phyloP scores from a whole-genome alignment of 2,329 filamentous ascomycete species.

The Colletotrichum higginsianum region DNA sequence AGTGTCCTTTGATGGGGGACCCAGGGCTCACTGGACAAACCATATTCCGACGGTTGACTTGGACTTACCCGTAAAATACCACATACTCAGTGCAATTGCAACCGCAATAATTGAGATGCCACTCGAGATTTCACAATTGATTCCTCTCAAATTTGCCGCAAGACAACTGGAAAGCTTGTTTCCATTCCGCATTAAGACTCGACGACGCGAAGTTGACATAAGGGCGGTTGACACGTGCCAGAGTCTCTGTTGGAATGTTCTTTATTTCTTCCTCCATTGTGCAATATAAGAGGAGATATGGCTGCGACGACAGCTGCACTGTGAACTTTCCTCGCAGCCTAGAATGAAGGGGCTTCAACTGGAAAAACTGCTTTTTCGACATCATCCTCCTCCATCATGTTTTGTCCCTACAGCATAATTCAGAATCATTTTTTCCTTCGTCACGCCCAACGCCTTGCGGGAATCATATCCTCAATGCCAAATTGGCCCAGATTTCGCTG shows the following conservation, averaged over 20 bases:
- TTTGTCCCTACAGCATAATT: constrained; percentile 2
- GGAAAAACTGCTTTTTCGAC: not conserved
- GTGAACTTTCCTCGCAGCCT: not conserved
- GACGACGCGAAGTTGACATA: not conserved
- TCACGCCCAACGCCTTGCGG: constrained; percentile 41
- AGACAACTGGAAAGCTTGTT: not conserved
- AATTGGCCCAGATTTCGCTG: constrained; percentile 40
- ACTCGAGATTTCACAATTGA: not conserved
- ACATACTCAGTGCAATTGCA: constrained; percentile 4
- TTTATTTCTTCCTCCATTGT: not conserved
- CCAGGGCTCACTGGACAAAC: not conserved
- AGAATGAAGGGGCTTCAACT: not conserved
- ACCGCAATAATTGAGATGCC: not conserved
- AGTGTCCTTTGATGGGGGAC: not conserved
- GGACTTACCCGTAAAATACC: not conserved
- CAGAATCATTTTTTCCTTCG: not conserved
- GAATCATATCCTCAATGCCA: constrained; percentile 35
- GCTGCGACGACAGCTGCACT: not conserved
- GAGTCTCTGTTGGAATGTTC: not conserved
- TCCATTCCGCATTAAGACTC: not conserved
- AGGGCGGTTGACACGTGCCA: not conserved
- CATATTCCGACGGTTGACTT: constrained; percentile 7
- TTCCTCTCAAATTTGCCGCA: not conserved
- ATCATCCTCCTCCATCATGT: constrained; percentile 12
- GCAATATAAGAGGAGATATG: constrained; percentile 20